Base-by-base conservation (phyloP, 2,329 filamentous ascomycete genomes). In the Alternaria consortialis region DNA sequence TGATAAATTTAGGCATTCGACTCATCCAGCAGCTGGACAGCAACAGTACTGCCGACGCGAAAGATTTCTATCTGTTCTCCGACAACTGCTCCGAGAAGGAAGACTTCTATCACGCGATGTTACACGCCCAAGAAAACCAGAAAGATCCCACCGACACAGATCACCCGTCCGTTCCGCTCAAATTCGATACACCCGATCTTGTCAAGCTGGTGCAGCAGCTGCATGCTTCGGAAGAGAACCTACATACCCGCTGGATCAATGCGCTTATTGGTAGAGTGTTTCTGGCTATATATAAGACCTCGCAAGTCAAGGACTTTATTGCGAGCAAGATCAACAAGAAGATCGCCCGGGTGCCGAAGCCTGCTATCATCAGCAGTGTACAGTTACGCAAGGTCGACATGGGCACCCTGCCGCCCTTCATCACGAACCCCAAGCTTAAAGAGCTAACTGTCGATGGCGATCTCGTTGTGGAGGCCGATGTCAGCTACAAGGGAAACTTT, bases 61-160 rank as follows among this genome's bases (percentile, higher is more conserved):
- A 92, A 68, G 93, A 95, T 0, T 98, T 97, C 80, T 98, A 90
- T 74, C 84, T 99, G 5, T 99, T 98, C 79, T 96, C 92, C 0
- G 93, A 98, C 68, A 97, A 96, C 73, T 92, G 92, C 76, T 97
- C 94, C 0, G 93, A 95, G 47, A 99, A 99, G 78, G 95, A 99
- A 79, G 95, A 99, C 76, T 98, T 99, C 80, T 99, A 99, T 78
- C 94, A 97, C 79, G 91, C 94, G 12, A 84, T 99, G 69, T 83
- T 99, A 39, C 89, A 90, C 70, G 96, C 94, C 65, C 91, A 97
- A 75, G 90, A 93, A 68, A 88, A 90, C 70, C 86, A 86, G 15
- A 84, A 87, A 58, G 84, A 73, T 85, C 39, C 60, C 13, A 81
- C 83, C 2, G 82, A 83, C 20, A 54, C 34, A 23, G 82, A 85